Evolutionary conservation across 495 filamentous ascomycete genomes (phyloP).

Genomic region (Neurospora sp.): DNA sequence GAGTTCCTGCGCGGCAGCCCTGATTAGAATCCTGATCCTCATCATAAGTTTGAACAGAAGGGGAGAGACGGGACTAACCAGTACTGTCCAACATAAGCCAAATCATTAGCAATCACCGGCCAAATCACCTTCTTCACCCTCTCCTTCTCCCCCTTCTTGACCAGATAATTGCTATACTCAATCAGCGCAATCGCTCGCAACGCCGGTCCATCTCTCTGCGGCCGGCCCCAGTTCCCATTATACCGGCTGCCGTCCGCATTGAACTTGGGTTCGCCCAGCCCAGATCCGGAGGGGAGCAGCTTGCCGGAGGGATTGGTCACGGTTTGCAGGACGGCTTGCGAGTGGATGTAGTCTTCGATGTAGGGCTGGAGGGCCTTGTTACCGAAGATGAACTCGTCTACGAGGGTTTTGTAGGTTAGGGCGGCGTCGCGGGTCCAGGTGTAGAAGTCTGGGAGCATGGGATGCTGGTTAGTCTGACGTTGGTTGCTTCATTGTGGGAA

Average conservation of each 20-base stretch:
- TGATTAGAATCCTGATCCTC: too few relatives aligned
- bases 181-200: conserved; percentile 49
- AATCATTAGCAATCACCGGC: conserved; percentile 53
- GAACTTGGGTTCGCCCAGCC: conserved; percentile 49
- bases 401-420: conserved; percentile 47
- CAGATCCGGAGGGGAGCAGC: conserved; percentile 31
- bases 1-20: too few relatives aligned
- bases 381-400: conserved; percentile 48
- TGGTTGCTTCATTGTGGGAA: not conserved
- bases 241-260: conserved; percentile 10
- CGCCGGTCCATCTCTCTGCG: conserved; percentile 59
- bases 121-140: conserved; percentile 36
- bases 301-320: conserved; percentile 48
- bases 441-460: conserved; percentile 34
- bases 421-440: conserved; percentile 62
- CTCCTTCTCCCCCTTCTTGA: conserved; percentile 28
- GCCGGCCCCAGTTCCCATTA: conserved; percentile 33
- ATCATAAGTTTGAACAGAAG: too few relatives aligned
- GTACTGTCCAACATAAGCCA: conserved; percentile 55
- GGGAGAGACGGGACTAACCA: too few relatives aligned
- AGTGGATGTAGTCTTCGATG: conserved; percentile 47
- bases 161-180: conserved; percentile 33
- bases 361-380: conserved; percentile 33
- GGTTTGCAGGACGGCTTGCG: conserved; percentile 47
- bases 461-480: not conserved